A percentile compares a stretch with the other conserved stretches of the same genome.
Conservation (phyloP, 495 filamentous ascomycete species). For the Aspergillus leporis region DNA sequence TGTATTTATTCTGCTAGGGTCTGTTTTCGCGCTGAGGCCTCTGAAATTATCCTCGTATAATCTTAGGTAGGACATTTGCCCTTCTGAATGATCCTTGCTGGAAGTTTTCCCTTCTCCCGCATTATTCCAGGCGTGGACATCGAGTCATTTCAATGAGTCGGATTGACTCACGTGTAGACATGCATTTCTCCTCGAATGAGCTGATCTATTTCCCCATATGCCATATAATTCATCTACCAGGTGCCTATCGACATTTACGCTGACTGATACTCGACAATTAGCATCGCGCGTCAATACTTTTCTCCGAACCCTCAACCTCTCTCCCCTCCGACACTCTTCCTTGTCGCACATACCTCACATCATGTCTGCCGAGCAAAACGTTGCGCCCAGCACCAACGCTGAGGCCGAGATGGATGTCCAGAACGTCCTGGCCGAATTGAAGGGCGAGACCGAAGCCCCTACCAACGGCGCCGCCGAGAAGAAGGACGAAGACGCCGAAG, state of each 20-base stretch:
- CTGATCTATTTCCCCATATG: neutral
- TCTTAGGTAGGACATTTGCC: neutral
- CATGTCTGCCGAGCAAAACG: conserved; percentile 48
- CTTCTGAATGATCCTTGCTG: neutral
- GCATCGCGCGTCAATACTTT: neutral
- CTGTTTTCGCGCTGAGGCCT: neutral
- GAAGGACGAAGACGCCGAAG: conserved; percentile 38
- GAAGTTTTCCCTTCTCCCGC: neutral
- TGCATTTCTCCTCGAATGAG: neutral
- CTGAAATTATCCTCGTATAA: neutral
- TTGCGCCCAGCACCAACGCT: conserved; percentile 31
- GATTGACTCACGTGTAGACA: neutral
- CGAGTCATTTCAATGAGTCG: neutral
- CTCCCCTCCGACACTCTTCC: neutral
- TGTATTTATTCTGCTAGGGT: neutral
- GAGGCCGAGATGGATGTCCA: conserved; percentile 50
- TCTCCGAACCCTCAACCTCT: neutral
- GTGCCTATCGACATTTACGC: conserved; percentile 6
- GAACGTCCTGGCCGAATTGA: conserved; percentile 48
- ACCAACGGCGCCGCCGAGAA: conserved; percentile 27
- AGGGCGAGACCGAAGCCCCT: conserved; percentile 35
- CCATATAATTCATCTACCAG: conserved; percentile 7
- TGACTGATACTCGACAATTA: neutral
- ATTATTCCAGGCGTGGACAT: neutral
- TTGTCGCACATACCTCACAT: conserved; percentile 10